phyloP scores from a whole-genome alignment of 129 eudicot species.

The Tanacetum coccineum region DNA sequence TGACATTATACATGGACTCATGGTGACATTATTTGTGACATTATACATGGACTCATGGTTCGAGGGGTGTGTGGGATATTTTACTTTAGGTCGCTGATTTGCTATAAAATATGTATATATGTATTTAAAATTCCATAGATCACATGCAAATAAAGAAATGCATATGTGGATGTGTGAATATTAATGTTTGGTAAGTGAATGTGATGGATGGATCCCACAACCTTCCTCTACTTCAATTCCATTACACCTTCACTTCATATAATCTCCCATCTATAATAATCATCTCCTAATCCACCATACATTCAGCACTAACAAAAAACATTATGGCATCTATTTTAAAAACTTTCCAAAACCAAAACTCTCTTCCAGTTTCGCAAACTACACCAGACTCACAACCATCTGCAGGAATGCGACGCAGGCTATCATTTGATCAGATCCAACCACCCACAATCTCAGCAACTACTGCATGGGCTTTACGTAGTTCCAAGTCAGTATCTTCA shows the following conservation, averaged over 20 bases:
- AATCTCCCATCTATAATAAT: neutral
- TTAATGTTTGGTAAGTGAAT: slow-evolving; percentile 25
- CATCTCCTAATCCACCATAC: too few species aligned
- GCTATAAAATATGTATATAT: neutral
- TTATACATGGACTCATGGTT: too few species aligned
- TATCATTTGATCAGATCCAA: slow-evolving; percentile 52
- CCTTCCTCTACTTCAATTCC: slow-evolving; percentile 22
- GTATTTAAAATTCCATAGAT: neutral
- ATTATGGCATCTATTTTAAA: slow-evolving; percentile 28
- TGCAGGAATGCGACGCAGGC: slow-evolving; percentile 48
- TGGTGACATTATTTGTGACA: too few species aligned
- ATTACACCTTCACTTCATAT: slow-evolving; percentile 5
- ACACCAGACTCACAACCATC: slow-evolving; percentile 13
- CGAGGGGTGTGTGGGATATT: too few species aligned
- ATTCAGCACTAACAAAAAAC: too few species aligned
- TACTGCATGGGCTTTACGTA: slow-evolving; percentile 46
- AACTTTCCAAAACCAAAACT: slow-evolving; percentile 24
- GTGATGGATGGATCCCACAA: slow-evolving; percentile 34
- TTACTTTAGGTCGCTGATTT: too few species aligned
- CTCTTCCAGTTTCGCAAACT: slow-evolving; percentile 26
- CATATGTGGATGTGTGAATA: too few species aligned
- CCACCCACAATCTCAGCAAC: slow-evolving; percentile 24
- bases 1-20: too few species aligned
- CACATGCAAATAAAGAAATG: slow-evolving; percentile 19
- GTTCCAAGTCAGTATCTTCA: slow-evolving; percentile 70